Evolutionary conservation across 1,139 yeast species (phyloP).

Genomic region (Yamadazyma dendronema): DNA sequence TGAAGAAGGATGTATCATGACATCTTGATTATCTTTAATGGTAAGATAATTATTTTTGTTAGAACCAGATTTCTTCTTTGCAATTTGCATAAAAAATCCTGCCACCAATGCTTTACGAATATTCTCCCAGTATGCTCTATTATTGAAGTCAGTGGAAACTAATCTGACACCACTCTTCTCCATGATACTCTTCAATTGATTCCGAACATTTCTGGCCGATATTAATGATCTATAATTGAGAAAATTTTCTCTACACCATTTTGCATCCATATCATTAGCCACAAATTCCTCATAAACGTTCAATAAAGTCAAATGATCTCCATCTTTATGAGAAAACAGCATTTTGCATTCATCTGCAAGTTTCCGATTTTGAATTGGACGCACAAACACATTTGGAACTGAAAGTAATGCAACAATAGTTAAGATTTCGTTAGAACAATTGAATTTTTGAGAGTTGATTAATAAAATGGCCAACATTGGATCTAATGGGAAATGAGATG

Average conservation of each 20-base stretch:
- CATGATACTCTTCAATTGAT: conserved; percentile 83
- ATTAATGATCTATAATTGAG: conserved; percentile 78
- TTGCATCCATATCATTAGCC: conserved; percentile 63
- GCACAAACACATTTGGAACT: conserved; percentile 90
- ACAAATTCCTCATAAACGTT: conserved; percentile 83
- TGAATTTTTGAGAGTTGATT: conserved; percentile 79
- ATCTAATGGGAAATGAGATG: conserved; percentile 92
- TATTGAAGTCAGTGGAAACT: conserved; percentile 67
- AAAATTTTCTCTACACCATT: conserved; percentile 93
- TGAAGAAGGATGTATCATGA: conserved; percentile 88
- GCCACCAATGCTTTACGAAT: conserved; percentile 82
- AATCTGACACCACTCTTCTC: conserved; percentile 73
- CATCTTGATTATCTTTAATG: conserved; percentile 94
- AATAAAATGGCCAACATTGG: conserved; percentile 94
- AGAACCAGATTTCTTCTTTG: conserved; percentile 75
- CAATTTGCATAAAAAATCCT: conserved; percentile 99
- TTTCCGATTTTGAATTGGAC: conserved; percentile 86
- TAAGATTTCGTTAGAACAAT: conserved; percentile 85
- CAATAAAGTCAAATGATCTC: conserved; percentile 89
- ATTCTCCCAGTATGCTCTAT: conserved; percentile 65
- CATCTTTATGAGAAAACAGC: conserved; percentile 88
- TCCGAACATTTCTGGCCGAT: conserved; percentile 81
- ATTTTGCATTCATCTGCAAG: conserved; percentile 91
- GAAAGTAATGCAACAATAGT: conserved; percentile 88
- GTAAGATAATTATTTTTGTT: conserved; percentile 71